Base-by-base conservation (phyloP, 371 early-diverging fungal genomes). In the Synchytrium microbalum region DNA sequence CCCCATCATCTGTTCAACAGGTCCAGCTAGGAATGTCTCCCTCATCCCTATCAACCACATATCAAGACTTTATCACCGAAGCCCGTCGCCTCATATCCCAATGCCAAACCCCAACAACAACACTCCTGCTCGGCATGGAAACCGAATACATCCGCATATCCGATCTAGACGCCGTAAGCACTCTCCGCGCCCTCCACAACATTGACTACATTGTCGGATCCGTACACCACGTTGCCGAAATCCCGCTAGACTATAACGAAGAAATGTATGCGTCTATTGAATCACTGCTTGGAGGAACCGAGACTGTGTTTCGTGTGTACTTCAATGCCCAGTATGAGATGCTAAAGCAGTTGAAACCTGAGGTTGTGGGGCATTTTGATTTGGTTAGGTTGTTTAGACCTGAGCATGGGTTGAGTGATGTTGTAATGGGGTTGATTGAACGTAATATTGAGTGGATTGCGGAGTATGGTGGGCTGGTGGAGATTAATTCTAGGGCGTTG, bases 321-420 rank as follows among this genome's bases (percentile, higher is more conserved):
- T 97, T 92, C 83, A 90, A 97, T 70, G 83, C 82, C 27, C 98
- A 97, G 72, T 86, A 75, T 54, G 77, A 76, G 24, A 80, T 96
- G 85, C 67, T 97, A 1, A 72, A 72, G 27, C 67, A 86, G 0
- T 71, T 74, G 31, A 61, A 84, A 61, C 95, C 98, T 2, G 81
- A 82, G 27, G 88, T 95, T 0, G 80, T 97, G 1, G 96, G 94
- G 0, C 98, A 97, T 73, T 92, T 97, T 74, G 98, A 97, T 73
- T 76, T 96, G 55, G 83, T 95, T 3, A 82, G 93, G 14, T 84
- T 94, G 38, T 95, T 88, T 77, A 82, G 86, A 27, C 82, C 79
- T 23, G 74, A 67, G 59, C 69, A 65, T 59, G 46, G 56, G 27
- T 38, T 79, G 38, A 70, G 70, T 55, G 38, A 62, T 8, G 70